Evolutionary conservation across 129 eudicot species (phyloP), one percentile per base, ranked within the genome.

Genomic region (Scalesia atractyloides): DNA sequence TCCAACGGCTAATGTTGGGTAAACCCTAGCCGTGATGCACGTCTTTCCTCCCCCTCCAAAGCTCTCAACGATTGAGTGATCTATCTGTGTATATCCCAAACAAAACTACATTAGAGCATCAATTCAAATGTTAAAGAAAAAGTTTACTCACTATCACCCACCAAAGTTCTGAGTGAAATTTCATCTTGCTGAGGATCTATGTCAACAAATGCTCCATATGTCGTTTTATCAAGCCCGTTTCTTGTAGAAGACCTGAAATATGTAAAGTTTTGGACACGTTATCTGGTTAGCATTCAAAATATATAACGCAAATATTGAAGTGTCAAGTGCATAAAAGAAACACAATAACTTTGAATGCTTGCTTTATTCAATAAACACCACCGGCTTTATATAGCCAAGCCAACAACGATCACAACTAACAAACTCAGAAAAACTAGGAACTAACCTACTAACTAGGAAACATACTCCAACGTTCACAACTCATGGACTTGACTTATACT

Each of bases 11-110:
- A 83, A 41, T 19, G 76, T 70, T 14, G 97, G 97, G 79, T 91
- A 87, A 73, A 82, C 97, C 46, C 97, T 80, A 15, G 97, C 80
- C n/a, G 95, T 85, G 7, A 91, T 87, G 76, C 91, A 86, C 24
- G 81, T 76, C 72, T 67, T 83, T 52, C 97, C 97, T 61, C 77
- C 81, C 19, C 88, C 91, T 15, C 86, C 97, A 54, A 84, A 90
- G 70, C 85, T 85, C 81, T 90, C 96, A 39, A 90, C 19, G 33
- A 90, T 83, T 5, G 96, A 89, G 61, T 82, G 88, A 79, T 89
- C 96, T 26, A 86, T 76, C 96, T 89, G 96, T 66, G 71, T 64
- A 53, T 49, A 63, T 47, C 51, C 36, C 41, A 63, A 2, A 53
- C 47, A 19, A 1, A 39, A 24, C 48, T 14, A 24, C 48, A 43